Base-by-base conservation (phyloP, 2,329 filamentous ascomycete genomes). In the Aspergillus melleus region DNA sequence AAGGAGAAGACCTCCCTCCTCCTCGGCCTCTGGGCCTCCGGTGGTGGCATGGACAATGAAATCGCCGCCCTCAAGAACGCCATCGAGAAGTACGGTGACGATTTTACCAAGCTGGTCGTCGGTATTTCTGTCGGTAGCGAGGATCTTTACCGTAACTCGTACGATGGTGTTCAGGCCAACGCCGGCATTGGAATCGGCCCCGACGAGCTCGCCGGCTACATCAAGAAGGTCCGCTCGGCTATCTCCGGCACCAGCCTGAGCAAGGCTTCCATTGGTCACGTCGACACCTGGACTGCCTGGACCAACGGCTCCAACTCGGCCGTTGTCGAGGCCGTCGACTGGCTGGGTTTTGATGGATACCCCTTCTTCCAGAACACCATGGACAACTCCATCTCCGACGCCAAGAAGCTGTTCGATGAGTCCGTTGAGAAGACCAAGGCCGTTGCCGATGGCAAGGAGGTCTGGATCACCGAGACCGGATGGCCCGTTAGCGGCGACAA, bases 381-480 rank as follows among this genome's bases (percentile, higher is more conserved):
- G 73, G 68, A 80, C 69, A 92, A 92, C 79, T 77, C 76, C 68
- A 88, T 96, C 69, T 81, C 80, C 1, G 82, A 87, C 63, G 88
- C 83, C 68, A 84, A 86, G 70, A 68, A 75, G 19, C 85, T 92
- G 54, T 95, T 96, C 81, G 80, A 88, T 70, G 81, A 84, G 14
- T 88, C 91, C 16, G 80, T 90, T 44, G 77, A 81, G 53, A 81
- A 83, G 60, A 90, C 89, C 36, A 75, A 83, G 63, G 76, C 72
- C 16, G 87, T 81, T 49, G 82, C 85, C 39, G 79, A 82, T 39
- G 85, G 84, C 71, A 94, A 92, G 83, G 81, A 85, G 19, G 84
- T 96, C 67, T 95, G 90, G 90, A 84, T 96, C 63, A 95, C 92
- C 29, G 92, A 96, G 83, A 95, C 91, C 16, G 92, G 92, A 65